A percentile compares a stretch with the other conserved stretches of the same genome.
Conservation (phyloP, 495 filamentous ascomycete genomes). For the Aspergillus biplanus region DNA sequence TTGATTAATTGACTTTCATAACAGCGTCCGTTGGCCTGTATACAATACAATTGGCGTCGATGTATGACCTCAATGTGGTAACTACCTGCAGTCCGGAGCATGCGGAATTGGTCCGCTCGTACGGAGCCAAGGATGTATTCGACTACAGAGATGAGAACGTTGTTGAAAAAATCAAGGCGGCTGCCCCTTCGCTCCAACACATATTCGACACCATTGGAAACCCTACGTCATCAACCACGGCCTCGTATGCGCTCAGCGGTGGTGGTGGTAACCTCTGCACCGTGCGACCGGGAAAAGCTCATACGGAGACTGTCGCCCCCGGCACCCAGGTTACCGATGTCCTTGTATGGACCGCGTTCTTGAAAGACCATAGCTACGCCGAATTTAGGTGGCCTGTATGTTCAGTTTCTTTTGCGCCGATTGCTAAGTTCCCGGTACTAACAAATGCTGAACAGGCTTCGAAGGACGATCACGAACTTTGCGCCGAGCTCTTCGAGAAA, state of each 20-base stretch:
- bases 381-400: conserved; percentile 32
- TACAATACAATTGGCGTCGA: conserved; percentile 35
- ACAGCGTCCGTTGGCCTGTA: conserved; percentile 39
- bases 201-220: conserved; percentile 38
- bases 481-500: conserved; percentile 33
- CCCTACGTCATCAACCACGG: conserved; percentile 20
- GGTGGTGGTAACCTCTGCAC: conserved; percentile 31
- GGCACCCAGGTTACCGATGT: conserved; percentile 34
- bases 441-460: no score
- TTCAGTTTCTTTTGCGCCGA: not conserved
- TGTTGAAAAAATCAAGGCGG: conserved; percentile 27
- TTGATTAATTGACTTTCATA: not conserved
- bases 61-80: conserved; percentile 36
- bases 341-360: conserved; percentile 38
- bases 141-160: conserved; percentile 49
- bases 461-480: conserved; percentile 32
- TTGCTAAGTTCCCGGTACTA: no score
- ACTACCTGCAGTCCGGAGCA: conserved; percentile 57
- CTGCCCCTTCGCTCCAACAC: conserved; percentile 18
- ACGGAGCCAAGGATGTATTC: conserved; percentile 54
- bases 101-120: conserved; percentile 47
- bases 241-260: conserved; percentile 21
- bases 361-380: conserved; percentile 37
- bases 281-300: conserved; percentile 33
- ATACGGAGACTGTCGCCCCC: conserved; percentile 29